phyloP scores from a whole-genome alignment of 1,284 basidiomycete species.

The Agaricales sp. region DNA sequence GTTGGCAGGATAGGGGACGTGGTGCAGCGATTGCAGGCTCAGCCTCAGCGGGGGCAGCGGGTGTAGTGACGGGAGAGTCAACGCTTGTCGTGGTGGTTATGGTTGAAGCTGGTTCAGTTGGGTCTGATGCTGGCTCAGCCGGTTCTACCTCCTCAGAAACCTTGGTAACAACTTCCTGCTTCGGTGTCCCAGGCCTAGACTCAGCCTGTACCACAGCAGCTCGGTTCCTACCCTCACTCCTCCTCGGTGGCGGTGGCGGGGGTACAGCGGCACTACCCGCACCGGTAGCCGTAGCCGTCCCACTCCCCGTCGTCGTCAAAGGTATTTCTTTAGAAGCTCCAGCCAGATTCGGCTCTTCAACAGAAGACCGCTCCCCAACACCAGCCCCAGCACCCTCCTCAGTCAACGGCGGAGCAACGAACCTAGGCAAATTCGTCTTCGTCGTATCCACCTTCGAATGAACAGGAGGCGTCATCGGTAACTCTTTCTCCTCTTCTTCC shows the following conservation, averaged over 20 bases:
- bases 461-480: slow-evolving; percentile 1
- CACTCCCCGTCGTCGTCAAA: background rate
- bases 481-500: slow-evolving; percentile 13
- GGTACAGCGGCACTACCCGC: slow-evolving; percentile 9
- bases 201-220: background rate
- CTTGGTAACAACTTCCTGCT: background rate
- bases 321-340: background rate
- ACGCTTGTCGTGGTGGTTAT: background rate
- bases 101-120: background rate
- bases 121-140: background rate
- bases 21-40: no score
- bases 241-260: slow-evolving; percentile 19
- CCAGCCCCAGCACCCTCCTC: background rate
- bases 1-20: no score
- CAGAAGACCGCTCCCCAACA: no score
- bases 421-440: background rate
- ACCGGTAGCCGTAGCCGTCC: slow-evolving; percentile 5
- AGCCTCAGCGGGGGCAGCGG: slow-evolving; percentile 8
- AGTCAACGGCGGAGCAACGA: background rate
- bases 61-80: background rate
- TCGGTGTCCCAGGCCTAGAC: background rate
- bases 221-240: slow-evolving; percentile 22
- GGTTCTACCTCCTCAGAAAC: background rate
- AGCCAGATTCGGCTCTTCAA: no score
- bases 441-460: slow-evolving; percentile 1